A percentile compares a stretch with the other conserved stretches of the same genome.
phyloP scores from a whole-genome alignment of 192 early-diverging fungal species.

The Backusella macrospora region DNA sequence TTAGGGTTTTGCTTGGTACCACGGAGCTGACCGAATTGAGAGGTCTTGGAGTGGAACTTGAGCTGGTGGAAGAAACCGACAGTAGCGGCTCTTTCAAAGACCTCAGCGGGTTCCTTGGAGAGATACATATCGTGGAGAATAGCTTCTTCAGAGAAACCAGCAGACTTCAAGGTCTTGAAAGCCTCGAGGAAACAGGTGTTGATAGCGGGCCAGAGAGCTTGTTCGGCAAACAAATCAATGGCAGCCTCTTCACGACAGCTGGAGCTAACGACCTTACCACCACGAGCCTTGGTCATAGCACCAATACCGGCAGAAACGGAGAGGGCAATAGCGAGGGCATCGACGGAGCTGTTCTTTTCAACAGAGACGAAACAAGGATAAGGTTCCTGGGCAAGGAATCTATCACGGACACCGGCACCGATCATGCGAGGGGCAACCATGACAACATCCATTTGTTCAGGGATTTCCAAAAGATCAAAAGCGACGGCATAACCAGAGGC shows the following conservation, averaged over 20 bases:
- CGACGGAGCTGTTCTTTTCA: conserved; percentile 6
- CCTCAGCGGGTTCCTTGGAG: conserved; percentile 26
- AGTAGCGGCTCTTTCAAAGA: conserved; percentile 23
- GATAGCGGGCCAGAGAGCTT: conserved; percentile 29
- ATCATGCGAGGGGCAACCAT: conserved; percentile 32
- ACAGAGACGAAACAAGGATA: conserved; percentile 30
- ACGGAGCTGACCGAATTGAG: conserved; percentile 27
- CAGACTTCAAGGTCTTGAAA: conserved; percentile 23
- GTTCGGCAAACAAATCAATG: conserved; percentile 26
- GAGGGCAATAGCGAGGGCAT: conserved; percentile 13
- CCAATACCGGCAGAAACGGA: conserved; percentile 17
- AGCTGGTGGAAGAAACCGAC: conserved; percentile 30
- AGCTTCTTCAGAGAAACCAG: conserved; percentile 26
- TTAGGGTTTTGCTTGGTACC: conserved; percentile 27
- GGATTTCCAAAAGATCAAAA: conserved; percentile 27
- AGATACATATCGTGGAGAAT: conserved; percentile 30
- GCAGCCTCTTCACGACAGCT: conserved; percentile 25
- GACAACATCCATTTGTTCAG: conserved; percentile 23
- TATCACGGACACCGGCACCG: conserved; percentile 30
- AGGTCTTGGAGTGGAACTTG: conserved; percentile 30
- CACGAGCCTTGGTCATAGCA: conserved; percentile 19
- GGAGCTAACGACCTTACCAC: conserved; percentile 21
- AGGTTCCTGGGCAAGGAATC: conserved; percentile 25
- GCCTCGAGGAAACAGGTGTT: conserved; percentile 27
- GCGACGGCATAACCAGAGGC: conserved; percentile 28